Conservation (phyloP, 2,329 filamentous ascomycete genomes). For the Harringtonia lauricola region DNA sequence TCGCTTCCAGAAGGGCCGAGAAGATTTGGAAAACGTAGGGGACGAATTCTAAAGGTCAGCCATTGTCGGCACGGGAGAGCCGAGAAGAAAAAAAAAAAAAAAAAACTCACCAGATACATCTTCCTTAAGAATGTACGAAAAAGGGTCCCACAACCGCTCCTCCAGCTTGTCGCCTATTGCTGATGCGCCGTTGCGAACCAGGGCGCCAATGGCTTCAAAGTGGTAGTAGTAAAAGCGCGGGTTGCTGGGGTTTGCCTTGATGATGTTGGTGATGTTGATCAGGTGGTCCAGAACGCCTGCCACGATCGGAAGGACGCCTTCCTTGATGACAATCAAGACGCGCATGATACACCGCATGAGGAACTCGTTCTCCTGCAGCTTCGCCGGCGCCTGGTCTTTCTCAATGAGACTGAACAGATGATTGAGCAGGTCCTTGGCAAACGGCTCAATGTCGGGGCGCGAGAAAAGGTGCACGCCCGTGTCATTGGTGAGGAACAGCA, state of each 20-base stretch:
- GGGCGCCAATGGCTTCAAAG: conserved; percentile 85
- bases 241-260: conserved; percentile 92
- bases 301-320: conserved; percentile 61
- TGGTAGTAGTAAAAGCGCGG: conserved; percentile 98
- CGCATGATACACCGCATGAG: conserved; percentile 98
- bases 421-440: conserved; percentile 75
- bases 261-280: conserved; percentile 80
- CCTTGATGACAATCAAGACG: conserved; percentile 86
- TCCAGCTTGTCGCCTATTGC: conserved; percentile 65
- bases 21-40: conserved; percentile 96
- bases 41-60: conserved; percentile 59
- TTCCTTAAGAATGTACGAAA: conserved; percentile 67
- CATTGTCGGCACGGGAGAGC: conserved; percentile 19
- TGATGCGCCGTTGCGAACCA: conserved; percentile 61
- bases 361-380: conserved; percentile 98
- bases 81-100: background rate
- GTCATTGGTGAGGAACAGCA: conserved; percentile 72
- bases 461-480: conserved; percentile 69
- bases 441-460: conserved; percentile 64
- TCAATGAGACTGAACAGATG: conserved; percentile 90
- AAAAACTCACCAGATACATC: conserved; percentile 58
- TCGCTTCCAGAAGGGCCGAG: conserved; percentile 78
- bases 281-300: conserved; percentile 76
- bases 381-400: conserved; percentile 71
- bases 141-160: conserved; percentile 69